Percentiles rank a stretch among this genome's conserved stretches.
Conservation (phyloP, 768 basidiomycete genomes). For the Sarcomyxa edulis region DNA sequence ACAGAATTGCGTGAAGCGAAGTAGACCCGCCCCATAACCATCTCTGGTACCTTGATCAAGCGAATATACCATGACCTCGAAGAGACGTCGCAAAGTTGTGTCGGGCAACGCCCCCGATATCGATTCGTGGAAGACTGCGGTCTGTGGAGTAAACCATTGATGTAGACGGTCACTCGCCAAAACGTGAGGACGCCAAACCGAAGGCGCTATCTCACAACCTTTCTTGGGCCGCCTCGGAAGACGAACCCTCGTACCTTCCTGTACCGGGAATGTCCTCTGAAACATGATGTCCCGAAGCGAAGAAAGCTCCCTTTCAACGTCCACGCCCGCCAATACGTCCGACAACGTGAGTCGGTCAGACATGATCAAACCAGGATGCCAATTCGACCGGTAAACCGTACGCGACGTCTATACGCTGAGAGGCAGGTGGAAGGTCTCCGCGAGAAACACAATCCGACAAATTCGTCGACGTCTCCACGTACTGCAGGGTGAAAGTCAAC, state of each 20-base stretch:
- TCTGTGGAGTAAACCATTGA: not conserved
- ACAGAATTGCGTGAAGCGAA: conserved; percentile 28
- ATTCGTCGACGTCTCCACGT: too few relatives aligned
- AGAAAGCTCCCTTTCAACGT: too few relatives aligned
- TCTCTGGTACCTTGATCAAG: conserved; percentile 10
- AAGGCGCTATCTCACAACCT: not conserved
- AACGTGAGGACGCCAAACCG: not conserved
- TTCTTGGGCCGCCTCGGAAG: not conserved
- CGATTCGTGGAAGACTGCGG: not conserved
- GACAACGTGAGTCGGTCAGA: too few relatives aligned
- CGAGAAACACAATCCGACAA: conserved; percentile 8
- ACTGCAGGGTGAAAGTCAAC: too few relatives aligned
- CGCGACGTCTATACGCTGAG: too few relatives aligned
- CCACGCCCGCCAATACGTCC: too few relatives aligned
- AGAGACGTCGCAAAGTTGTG: not conserved
- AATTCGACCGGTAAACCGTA: too few relatives aligned
- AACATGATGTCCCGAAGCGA: too few relatives aligned
- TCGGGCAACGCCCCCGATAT: not conserved
- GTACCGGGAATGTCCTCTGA: too few relatives aligned
- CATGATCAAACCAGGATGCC: too few relatives aligned
- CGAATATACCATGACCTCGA: not conserved
- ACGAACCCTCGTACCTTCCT: too few relatives aligned
- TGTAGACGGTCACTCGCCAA: not conserved
- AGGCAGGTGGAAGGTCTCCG: too few relatives aligned
- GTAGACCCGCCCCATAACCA: conserved; percentile 25